These are phyloP conservation scores for Chaetomium olivaceum DNA, from an alignment of 2,329 filamentous ascomycete species.

Conservation along the genomic window DNA sequence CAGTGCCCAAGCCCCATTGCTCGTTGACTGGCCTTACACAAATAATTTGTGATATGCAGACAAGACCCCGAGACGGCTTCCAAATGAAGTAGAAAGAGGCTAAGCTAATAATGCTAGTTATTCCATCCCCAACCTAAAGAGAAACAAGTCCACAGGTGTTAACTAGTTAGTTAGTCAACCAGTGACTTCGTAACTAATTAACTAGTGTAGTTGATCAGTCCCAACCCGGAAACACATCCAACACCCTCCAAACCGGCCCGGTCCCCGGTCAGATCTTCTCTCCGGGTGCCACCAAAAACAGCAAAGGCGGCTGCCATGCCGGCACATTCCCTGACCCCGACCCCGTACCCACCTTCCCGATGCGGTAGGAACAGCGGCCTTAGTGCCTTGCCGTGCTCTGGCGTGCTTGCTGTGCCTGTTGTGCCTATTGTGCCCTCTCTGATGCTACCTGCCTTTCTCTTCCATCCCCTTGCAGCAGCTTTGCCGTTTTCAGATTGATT, in stretches of 20 bases:
- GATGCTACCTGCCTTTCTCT: not conserved
- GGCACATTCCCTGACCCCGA: conserved; percentile 6
- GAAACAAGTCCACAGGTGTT: not conserved
- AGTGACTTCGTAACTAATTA: too few species aligned
- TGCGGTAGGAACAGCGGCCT: conserved; percentile 15
- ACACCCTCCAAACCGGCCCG: not conserved
- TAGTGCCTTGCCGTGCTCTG: not conserved
- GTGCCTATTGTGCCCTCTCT: too few species aligned
- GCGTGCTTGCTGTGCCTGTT: too few species aligned
- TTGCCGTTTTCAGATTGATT: not conserved
- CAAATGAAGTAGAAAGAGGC: too few species aligned
- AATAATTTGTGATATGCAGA: too few species aligned
- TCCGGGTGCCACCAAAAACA: not conserved
- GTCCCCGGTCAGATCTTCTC: not conserved
- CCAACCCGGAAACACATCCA: not conserved
- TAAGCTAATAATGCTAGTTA: too few species aligned
- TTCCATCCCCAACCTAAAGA: too few species aligned
- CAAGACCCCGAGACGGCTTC: not conserved
- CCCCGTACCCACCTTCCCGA: conserved; percentile 21
- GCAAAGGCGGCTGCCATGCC: not conserved
- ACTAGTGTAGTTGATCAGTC: not conserved
- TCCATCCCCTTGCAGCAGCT: not conserved
- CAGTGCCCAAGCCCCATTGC: too few species aligned
- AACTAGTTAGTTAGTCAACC: too few species aligned
- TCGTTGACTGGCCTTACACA: not conserved